Base-by-base conservation (phyloP, 2,329 filamentous ascomycete genomes). In the Dothideomycetes sp. region DNA sequence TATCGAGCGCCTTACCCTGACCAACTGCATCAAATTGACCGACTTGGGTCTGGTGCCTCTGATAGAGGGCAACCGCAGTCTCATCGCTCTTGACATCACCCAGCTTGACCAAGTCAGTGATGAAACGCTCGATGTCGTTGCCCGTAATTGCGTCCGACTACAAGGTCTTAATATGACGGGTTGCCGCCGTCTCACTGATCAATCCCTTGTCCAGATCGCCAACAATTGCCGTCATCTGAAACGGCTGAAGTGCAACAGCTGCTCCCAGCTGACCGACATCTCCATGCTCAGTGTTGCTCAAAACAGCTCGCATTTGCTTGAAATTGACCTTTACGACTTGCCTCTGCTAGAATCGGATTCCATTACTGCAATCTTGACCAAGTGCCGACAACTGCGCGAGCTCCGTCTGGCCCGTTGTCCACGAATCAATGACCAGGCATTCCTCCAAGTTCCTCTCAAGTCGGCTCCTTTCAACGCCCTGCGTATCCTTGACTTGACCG, bases 281-380 rank as follows among this genome's bases (percentile, higher is more conserved):
- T 81, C 87, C 5, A 80, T 96, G 48, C 69, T 84, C 44, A 84
- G 87, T 3, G 93, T 98, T 57, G 89, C 91, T 5, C 71, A 80
- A 32, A 77, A 93, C 62, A 95, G 89, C 59, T 84, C 80, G 10
- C 89, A 94, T 50, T 87, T 98, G 22, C 79, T 98, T 47, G 91
- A 98, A 62, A 94, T 98, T 47, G 91, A 98, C 58, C 74, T 98
- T 11, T 84, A 94, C 52, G 82, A 86, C 52, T 94, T 91, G 66
- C 73, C 70, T 41, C 73, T 79, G 32, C 78, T 98, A 49, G 84
- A 84, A 47, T 91, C 93, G 56, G 74, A 79, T 17, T 85, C 91
- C 1, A 75, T 98, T 34, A 89, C 84, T 0, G 76, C 82, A 2
- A 74, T 98, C 11, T 71, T 98, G 34, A 73, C 76, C 16, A 81